A percentile compares a stretch with the other conserved stretches of the same genome.
These are phyloP conservation scores for Colletotrichum nymphaeae DNA, from an alignment of 2,329 filamentous ascomycete species.

Conservation along the genomic window DNA sequence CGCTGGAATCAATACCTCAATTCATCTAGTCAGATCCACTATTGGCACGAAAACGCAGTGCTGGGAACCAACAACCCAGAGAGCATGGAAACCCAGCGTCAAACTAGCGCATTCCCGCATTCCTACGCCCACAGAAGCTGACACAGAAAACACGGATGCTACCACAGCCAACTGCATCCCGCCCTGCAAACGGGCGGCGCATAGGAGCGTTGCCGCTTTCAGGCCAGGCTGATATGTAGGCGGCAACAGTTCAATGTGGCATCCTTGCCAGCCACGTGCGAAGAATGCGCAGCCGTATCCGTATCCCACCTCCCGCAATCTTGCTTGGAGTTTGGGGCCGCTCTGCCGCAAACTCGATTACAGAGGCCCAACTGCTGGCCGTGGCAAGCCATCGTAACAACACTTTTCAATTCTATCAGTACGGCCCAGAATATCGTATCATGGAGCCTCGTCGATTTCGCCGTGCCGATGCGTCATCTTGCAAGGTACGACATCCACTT, in stretches of 20 bases:
- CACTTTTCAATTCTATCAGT: neutral
- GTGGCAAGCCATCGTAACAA: neutral
- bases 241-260: neutral
- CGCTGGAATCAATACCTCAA: neutral
- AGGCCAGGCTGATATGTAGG: neutral
- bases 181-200: constrained; percentile 30
- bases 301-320: constrained; percentile 1
- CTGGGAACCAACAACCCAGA: neutral
- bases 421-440: neutral
- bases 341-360: constrained; percentile 2
- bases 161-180: neutral
- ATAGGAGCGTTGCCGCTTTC: constrained; percentile 7
- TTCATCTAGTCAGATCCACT: neutral
- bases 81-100: constrained; percentile 10
- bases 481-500: constrained; percentile 1
- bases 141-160: neutral
- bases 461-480: neutral
- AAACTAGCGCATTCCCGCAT: neutral
- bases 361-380: neutral
- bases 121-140: neutral
- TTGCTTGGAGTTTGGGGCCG: neutral
- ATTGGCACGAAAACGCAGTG: constrained; percentile 1
- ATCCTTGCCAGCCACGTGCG: constrained; percentile 34
- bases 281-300: neutral
- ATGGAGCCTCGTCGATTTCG: neutral